Evolutionary conservation across 2,329 filamentous ascomycete species (phyloP).

Genomic region (Blumeria graminis): DNA sequence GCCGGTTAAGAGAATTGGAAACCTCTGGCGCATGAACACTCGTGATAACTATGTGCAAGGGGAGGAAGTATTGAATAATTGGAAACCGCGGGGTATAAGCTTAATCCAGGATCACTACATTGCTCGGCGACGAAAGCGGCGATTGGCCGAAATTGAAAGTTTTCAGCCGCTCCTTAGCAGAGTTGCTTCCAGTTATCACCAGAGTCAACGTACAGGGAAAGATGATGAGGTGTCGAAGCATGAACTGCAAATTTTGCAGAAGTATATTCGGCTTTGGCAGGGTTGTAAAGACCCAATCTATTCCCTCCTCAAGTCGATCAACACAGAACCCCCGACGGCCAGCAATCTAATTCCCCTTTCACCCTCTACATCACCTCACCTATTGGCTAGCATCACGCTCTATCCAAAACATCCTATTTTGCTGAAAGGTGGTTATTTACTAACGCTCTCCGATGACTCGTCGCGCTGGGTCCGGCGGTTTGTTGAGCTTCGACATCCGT

Average conservation of each 20-base stretch:
- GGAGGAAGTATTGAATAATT: conserved; percentile 63
- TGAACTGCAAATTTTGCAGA: conserved; percentile 18
- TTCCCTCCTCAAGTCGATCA: conserved; percentile 31
- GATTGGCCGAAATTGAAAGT: conserved; percentile 58
- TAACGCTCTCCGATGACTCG: conserved; percentile 61
- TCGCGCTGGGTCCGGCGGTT: conserved; percentile 80
- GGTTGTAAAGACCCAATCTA: conserved; percentile 14
- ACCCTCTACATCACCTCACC: conserved; percentile 16
- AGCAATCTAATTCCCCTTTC: conserved; percentile 20
- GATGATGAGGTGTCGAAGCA: conserved; percentile 11
- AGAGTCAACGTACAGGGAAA: background rate
- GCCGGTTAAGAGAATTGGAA: conserved; percentile 73
- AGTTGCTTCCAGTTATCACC: conserved; percentile 18
- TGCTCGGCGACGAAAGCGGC: conserved; percentile 46
- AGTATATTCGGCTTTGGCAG: conserved; percentile 15
- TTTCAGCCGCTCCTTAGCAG: conserved; percentile 41
- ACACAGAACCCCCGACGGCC: conserved; percentile 44
- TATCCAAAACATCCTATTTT: conserved; percentile 60
- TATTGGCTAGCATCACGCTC: conserved; percentile 53
- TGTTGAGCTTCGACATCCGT: conserved; percentile 74
- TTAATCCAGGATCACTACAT: conserved; percentile 71
- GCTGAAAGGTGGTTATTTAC: conserved; percentile 67
- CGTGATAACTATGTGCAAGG: conserved; percentile 90
- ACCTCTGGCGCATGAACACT: conserved; percentile 91
- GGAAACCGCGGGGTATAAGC: conserved; percentile 75